Evolutionary conservation across 257 asterid genomes (phyloP).

Genomic region (Agastache rugosa): DNA sequence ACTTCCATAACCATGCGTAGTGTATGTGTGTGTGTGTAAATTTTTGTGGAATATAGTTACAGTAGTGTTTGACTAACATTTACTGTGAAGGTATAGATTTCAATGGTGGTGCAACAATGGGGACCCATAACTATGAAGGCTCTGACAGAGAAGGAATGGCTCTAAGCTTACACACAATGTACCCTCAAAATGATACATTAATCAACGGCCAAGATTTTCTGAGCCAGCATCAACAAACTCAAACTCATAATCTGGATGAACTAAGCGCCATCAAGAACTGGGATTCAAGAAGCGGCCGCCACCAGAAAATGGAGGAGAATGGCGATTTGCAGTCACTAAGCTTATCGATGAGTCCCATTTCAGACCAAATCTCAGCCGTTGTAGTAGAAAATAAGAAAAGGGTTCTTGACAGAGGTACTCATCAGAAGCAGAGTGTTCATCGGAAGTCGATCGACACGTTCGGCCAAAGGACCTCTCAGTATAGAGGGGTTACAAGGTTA

Average conservation of each 20-base stretch:
- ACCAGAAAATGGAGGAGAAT: constrained; percentile 29
- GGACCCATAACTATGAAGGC: constrained; percentile 62
- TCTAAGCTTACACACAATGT: constrained; percentile 67
- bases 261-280: constrained; percentile 51
- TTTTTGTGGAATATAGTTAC: background rate
- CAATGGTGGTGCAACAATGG: constrained; percentile 67
- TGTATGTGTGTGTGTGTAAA: background rate
- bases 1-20: background rate
- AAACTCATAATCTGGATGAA: constrained; percentile 22
- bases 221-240: constrained; percentile 45
- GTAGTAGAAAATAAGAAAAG: constrained; percentile 63
- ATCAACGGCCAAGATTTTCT: constrained; percentile 54
- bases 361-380: constrained; percentile 53
- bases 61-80: constrained; percentile 15
- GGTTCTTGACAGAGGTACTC: constrained; percentile 49
- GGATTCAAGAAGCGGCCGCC: constrained; percentile 54
- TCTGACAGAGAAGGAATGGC: constrained; percentile 60
- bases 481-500: constrained; percentile 86
- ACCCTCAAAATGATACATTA: constrained; percentile 48
- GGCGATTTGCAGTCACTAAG: constrained; percentile 70
- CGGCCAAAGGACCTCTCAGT: constrained; percentile 90
- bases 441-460: constrained; percentile 82
- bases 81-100: constrained; percentile 61
- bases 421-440: constrained; percentile 66
- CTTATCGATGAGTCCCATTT: constrained; percentile 80